Evolutionary conservation across 176 grass and related monocot genomes (phyloP).

Genomic region (Pontederia paniculata): DNA sequence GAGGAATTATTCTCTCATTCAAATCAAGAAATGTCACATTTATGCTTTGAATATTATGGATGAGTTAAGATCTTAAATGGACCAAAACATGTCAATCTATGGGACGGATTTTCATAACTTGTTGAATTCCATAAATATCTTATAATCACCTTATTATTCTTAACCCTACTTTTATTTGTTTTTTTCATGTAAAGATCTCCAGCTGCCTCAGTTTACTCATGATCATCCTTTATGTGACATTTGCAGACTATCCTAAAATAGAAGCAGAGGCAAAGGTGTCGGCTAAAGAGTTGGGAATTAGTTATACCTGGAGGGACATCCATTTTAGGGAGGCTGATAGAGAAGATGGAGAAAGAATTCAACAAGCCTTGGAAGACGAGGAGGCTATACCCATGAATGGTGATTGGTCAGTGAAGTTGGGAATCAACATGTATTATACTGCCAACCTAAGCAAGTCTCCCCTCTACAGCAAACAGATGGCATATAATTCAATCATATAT

Average conservation of each 20-base stretch:
- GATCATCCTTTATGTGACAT: constrained; percentile 2
- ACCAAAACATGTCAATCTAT: no score
- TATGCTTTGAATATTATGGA: no score
- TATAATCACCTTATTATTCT: no score
- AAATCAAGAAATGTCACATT: no score
- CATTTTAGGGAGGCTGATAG: constrained; percentile 51
- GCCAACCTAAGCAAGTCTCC: constrained; percentile 92
- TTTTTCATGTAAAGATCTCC: no score
- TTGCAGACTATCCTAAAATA: constrained; percentile 81
- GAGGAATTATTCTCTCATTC: no score
- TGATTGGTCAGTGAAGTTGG: constrained; percentile 98
- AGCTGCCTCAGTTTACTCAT: no score
- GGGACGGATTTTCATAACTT: no score
- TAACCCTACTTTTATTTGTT: no score
- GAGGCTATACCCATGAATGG: constrained; percentile 67
- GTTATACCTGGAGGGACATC: constrained; percentile 69
- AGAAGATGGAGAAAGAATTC: constrained; percentile 48
- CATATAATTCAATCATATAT: constrained; percentile 93
- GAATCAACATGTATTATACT: constrained; percentile 94
- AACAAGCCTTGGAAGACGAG: constrained; percentile 65
- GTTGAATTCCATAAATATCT: no score
- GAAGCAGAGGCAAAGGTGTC: constrained; percentile 67
- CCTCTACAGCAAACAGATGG: constrained; percentile 92
- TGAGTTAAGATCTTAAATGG: no score
- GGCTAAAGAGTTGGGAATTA: constrained; percentile 60